phyloP scores from a whole-genome alignment of 768 basidiomycete genomes.

The Tricholomella constricta region DNA sequence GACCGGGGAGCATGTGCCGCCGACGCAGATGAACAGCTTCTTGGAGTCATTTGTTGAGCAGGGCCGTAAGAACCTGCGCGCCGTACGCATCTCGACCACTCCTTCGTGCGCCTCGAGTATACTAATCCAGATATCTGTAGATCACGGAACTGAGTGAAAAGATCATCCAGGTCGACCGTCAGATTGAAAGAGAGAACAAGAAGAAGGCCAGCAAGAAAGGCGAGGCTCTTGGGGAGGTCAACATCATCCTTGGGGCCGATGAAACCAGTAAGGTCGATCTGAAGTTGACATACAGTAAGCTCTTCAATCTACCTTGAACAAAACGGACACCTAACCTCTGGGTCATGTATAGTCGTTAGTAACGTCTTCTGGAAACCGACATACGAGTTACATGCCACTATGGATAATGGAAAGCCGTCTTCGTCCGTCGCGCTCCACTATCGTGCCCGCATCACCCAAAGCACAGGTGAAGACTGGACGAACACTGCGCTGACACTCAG shows the following conservation, averaged over 20 bases:
- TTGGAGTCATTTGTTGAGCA: slow-evolving; percentile 42
- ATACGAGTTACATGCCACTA: slow-evolving; percentile 61
- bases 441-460: slow-evolving; percentile 52
- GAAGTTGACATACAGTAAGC: slow-evolving; percentile 54
- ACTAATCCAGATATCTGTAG: slow-evolving; percentile 17
- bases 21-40: slow-evolving; percentile 40
- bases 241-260: slow-evolving; percentile 45
- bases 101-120: background rate
- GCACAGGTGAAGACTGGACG: slow-evolving; percentile 64
- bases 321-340: too few relatives aligned
- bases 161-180: slow-evolving; percentile 39
- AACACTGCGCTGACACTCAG: slow-evolving; percentile 52
- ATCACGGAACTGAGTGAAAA: slow-evolving; percentile 39
- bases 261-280: slow-evolving; percentile 39
- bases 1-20: slow-evolving; percentile 41
- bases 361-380: slow-evolving; percentile 53
- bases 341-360: slow-evolving; percentile 50
- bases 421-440: slow-evolving; percentile 52
- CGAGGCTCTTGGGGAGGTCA: slow-evolving; percentile 34
- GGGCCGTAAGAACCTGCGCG: slow-evolving; percentile 34
- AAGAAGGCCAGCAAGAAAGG: slow-evolving; percentile 38
- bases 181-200: slow-evolving; percentile 38
- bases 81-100: slow-evolving; percentile 22
- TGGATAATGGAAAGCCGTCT: slow-evolving; percentile 44
- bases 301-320: background rate